Evolutionary conservation across 2,329 filamentous ascomycete genomes (phyloP).

Genomic region (Nectriaceae sp.): DNA sequence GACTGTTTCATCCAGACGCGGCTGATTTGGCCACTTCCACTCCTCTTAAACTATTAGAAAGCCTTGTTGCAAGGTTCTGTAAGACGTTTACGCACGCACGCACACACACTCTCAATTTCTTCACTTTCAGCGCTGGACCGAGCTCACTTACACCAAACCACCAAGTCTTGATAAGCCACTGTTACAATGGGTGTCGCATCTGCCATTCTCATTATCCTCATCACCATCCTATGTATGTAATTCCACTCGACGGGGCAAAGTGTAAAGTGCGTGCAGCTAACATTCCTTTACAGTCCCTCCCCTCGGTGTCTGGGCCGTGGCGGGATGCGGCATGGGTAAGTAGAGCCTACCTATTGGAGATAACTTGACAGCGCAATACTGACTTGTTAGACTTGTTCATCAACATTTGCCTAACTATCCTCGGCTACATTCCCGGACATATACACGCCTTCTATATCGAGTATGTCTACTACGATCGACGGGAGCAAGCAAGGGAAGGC

Average conservation of each 20-base stretch:
- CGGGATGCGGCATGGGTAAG: constrained; percentile 62
- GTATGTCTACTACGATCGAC: constrained; percentile 80
- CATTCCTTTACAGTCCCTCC: constrained; percentile 58
- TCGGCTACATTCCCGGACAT: constrained; percentile 76
- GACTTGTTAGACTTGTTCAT: constrained; percentile 56
- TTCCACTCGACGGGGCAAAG: constrained; percentile 3
- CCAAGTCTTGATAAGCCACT: constrained; percentile 10
- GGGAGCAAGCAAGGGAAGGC: constrained; percentile 62
- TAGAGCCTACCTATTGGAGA: constrained; percentile 1
- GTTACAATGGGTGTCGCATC: constrained; percentile 51
- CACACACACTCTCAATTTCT: too few relatives aligned
- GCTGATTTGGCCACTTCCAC: neutral
- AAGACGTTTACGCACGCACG: too few relatives aligned
- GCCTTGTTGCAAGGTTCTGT: too few relatives aligned
- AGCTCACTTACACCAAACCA: too few relatives aligned
- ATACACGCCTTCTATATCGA: constrained; percentile 81
- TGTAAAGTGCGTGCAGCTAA: constrained; percentile 18
- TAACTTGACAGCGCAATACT: constrained; percentile 8
- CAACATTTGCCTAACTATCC: constrained; percentile 66
- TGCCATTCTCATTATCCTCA: constrained; percentile 50
- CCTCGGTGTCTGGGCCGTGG: constrained; percentile 62
- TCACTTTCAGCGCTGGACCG: too few relatives aligned
- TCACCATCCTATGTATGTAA: constrained; percentile 55
- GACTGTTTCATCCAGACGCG: neutral
- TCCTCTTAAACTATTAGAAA: neutral